Evolutionary conservation across 2,329 filamentous ascomycete genomes (phyloP).

Genomic region (Phyllosticta ampelicida): DNA sequence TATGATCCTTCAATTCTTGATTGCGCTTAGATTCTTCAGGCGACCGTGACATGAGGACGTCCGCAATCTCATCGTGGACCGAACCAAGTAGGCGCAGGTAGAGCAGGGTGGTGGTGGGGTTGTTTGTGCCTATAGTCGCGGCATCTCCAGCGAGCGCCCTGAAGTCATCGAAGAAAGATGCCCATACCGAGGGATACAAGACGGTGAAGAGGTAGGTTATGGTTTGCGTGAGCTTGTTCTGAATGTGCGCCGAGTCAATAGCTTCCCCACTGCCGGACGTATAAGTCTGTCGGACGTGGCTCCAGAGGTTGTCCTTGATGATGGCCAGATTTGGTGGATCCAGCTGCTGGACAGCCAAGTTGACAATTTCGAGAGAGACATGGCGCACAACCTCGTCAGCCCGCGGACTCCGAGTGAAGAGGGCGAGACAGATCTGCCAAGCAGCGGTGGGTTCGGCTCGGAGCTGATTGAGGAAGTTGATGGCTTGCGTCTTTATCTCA

Average conservation of each 20-base stretch:
- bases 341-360: constrained; percentile 75
- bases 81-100: constrained; percentile 83
- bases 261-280: constrained; percentile 39
- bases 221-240: constrained; percentile 96
- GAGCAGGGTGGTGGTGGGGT: constrained; percentile 65
- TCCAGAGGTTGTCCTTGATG: constrained; percentile 71
- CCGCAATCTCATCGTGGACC: constrained; percentile 94
- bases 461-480: constrained; percentile 67
- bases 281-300: constrained; percentile 71
- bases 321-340: constrained; percentile 61
- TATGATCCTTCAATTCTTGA: constrained; percentile 79
- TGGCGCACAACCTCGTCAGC: constrained; percentile 76
- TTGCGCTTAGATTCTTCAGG: constrained; percentile 73
- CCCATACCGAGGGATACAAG: constrained; percentile 78
- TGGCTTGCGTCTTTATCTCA: constrained; percentile 68
- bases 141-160: constrained; percentile 61
- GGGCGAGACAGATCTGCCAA: constrained; percentile 78
- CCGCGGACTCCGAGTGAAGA: constrained; percentile 71
- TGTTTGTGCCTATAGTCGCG: constrained; percentile 48
- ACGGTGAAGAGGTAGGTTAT: constrained; percentile 87
- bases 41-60: constrained; percentile 73
- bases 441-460: constrained; percentile 70
- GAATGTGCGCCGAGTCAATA: constrained; percentile 64
- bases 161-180: constrained; percentile 84
- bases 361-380: constrained; percentile 84